phyloP scores from a whole-genome alignment of 2,329 filamentous ascomycete genomes.

The Capronia americana region DNA sequence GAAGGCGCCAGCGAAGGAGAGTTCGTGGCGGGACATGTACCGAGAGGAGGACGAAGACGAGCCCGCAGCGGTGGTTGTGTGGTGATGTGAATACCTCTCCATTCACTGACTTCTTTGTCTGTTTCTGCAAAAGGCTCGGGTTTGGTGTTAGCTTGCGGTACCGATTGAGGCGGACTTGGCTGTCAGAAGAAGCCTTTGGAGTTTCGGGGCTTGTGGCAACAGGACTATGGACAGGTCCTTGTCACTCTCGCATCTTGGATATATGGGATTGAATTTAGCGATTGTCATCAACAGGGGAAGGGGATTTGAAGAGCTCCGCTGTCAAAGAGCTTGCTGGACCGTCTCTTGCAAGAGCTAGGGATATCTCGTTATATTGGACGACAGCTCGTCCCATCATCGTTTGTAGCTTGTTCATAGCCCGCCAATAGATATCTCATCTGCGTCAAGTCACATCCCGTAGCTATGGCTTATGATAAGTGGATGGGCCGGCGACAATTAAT shows the following conservation, averaged over 20 bases:
- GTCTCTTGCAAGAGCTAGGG: background rate
- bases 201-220: background rate
- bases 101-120: background rate
- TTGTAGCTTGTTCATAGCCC: background rate
- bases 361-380: background rate
- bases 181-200: background rate
- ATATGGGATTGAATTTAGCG: background rate
- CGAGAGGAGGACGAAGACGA: slow-evolving; percentile 58
- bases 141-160: background rate
- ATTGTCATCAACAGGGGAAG: background rate
- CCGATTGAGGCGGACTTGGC: background rate
- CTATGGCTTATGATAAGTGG: background rate
- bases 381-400: background rate
- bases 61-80: slow-evolving; percentile 69
- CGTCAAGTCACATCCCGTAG: background rate
- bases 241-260: background rate
- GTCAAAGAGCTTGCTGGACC: background rate
- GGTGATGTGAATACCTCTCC: slow-evolving; percentile 63
- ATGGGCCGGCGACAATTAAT: background rate
- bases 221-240: background rate
- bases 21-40: slow-evolving; percentile 30
- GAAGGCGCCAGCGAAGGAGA: slow-evolving; percentile 46
- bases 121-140: background rate
- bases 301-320: background rate
- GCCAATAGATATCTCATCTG: background rate